These are phyloP conservation scores for Ustilago bromivora DNA, from an alignment of 1,284 basidiomycete genomes.

Conservation along the genomic window DNA sequence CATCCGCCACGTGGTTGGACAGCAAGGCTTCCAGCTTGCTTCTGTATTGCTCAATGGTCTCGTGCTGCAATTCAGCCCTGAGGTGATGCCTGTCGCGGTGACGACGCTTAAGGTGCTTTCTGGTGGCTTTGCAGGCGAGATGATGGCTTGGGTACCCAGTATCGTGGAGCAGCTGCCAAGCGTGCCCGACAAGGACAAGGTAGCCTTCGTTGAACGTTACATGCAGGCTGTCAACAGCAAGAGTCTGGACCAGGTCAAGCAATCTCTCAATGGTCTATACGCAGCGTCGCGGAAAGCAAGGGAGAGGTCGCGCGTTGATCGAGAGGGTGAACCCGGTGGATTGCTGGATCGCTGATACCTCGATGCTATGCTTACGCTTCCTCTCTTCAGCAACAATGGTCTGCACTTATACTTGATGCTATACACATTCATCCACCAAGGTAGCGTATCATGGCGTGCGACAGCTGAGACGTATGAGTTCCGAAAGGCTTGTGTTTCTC, in stretches of 20 bases:
- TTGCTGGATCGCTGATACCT: conserved; percentile 34
- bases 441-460: not conserved
- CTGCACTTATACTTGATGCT: not conserved
- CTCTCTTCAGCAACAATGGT: not conserved
- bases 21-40: conserved; percentile 81
- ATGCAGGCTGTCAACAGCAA: conserved; percentile 23
- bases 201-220: conserved; percentile 76
- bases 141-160: conserved; percentile 79
- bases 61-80: conserved; percentile 82
- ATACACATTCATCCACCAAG: not conserved
- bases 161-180: conserved; percentile 80
- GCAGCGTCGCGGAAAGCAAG: conserved; percentile 59
- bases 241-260: conserved; percentile 53
- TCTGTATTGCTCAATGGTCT: conserved; percentile 81
- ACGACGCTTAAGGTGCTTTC: conserved; percentile 82
- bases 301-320: conserved; percentile 47
- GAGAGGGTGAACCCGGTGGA: conserved; percentile 21
- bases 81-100: conserved; percentile 80
- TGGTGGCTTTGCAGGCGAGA: conserved; percentile 76
- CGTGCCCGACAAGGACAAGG: conserved; percentile 79
- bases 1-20: conserved; percentile 78
- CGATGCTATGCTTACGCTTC: not conserved
- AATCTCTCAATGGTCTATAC: conserved; percentile 52
- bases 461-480: not conserved
- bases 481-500: not conserved